Evolutionary conservation across 495 filamentous ascomycete species (phyloP).

Genomic region (Penicillium pulvis): DNA sequence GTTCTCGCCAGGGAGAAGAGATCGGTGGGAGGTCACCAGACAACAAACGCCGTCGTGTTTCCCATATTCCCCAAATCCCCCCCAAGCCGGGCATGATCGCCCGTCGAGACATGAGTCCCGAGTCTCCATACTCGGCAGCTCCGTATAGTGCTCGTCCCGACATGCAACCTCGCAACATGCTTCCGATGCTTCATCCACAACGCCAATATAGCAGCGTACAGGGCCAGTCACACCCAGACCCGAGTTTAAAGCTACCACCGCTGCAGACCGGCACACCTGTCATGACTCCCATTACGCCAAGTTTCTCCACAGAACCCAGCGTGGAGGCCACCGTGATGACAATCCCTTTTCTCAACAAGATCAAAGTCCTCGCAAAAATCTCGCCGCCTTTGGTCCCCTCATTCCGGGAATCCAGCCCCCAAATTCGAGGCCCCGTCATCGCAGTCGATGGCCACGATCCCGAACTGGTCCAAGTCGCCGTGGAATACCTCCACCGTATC

Average conservation of each 20-base stretch:
- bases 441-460: conserved; percentile 75
- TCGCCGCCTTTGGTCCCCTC: conserved; percentile 61
- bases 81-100: conserved; percentile 27
- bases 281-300: conserved; percentile 34
- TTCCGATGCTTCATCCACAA: conserved; percentile 43
- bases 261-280: conserved; percentile 27
- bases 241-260: conserved; percentile 59
- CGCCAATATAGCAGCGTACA: conserved; percentile 29
- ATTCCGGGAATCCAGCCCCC: conserved; percentile 40
- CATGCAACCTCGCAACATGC: conserved; percentile 30
- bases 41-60: conserved; percentile 58
- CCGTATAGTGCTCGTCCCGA: conserved; percentile 37
- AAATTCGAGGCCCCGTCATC: conserved; percentile 72
- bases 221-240: conserved; percentile 35
- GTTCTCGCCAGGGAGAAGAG: conserved; percentile 34
- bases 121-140: conserved; percentile 34
- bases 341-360: conserved; percentile 69
- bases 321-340: conserved; percentile 74
- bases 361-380: conserved; percentile 67
- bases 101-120: conserved; percentile 39
- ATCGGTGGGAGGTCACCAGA: conserved; percentile 44
- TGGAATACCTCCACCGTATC: conserved; percentile 61
- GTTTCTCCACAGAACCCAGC: conserved; percentile 37
- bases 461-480: conserved; percentile 54
- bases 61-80: conserved; percentile 38